Evolutionary conservation across 163 green algal genomes (phyloP).

Genomic region (Scenedesmus sp.): DNA sequence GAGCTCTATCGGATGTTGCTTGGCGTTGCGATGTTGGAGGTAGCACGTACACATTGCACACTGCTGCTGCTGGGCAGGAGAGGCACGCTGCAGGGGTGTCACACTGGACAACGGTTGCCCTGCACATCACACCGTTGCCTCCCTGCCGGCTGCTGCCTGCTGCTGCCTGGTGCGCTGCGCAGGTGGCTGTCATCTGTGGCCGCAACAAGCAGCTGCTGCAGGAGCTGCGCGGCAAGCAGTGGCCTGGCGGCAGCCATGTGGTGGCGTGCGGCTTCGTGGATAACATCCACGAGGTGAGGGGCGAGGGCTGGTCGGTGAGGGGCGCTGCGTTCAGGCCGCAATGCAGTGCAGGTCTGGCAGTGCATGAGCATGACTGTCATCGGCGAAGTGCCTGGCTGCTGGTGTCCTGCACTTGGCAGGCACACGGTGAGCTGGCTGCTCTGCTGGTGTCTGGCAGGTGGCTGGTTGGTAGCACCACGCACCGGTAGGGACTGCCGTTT

Average conservation of each 20-base stretch:
- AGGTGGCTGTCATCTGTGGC: slow-evolving; percentile 95
- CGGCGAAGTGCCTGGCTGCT: too few relatives aligned
- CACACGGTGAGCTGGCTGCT: too few relatives aligned
- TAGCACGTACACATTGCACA: too few relatives aligned
- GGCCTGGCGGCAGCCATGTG: slow-evolving; percentile 71
- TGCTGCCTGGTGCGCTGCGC: background rate
- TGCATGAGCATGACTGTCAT: too few relatives aligned
- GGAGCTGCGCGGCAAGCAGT: slow-evolving; percentile 65
- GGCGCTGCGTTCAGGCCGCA: too few relatives aligned
- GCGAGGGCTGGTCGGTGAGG: background rate
- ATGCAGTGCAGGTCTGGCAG: background rate
- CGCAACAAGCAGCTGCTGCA: slow-evolving; percentile 90
- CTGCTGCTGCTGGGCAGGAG: background rate
- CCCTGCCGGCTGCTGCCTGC: background rate
- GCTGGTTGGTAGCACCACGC: too few relatives aligned
- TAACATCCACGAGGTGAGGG: slow-evolving; percentile 93
- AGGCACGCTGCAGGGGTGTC: background rate
- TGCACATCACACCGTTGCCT: too few relatives aligned
- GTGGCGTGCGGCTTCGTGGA: slow-evolving; percentile 90
- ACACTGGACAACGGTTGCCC: too few relatives aligned
- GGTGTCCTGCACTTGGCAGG: too few relatives aligned
- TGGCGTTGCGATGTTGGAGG: background rate
- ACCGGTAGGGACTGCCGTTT: too few relatives aligned
- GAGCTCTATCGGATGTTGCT: background rate
- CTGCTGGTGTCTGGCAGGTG: too few relatives aligned